Base-by-base conservation (phyloP, 805 yeast genomes). In the Candida sphagnicola region DNA sequence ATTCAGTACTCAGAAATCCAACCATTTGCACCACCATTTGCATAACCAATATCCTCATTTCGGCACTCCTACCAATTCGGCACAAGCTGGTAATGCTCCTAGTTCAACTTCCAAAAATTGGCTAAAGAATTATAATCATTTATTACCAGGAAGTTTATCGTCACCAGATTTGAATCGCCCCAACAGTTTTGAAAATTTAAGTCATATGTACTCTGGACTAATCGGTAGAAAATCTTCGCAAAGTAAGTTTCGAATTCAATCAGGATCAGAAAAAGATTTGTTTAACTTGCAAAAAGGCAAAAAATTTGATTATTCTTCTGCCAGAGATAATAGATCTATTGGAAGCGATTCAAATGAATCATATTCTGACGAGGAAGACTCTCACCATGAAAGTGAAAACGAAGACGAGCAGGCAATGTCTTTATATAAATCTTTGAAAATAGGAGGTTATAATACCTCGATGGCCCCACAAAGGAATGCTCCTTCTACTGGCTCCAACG, bases 381-480 rank as follows among this genome's bases (percentile, higher is more conserved):
- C 49, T 5, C 63, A 51, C 8, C 39, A 42, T 3, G 73, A 65
- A 32, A 63, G 69, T 44, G 74, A 70, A 42, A 59, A 59, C 40
- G 87, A 80, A 50, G 85, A 81, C 54, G 86, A 81, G 47, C 76
- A 78, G 10, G 82, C 80, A 0, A 79, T 81, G 85, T 78, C 85
- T 0, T 55, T 80, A 16, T 80, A 80, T 49, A 74, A 83, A 0
- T 74, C 82, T 0, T 54, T 80, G 51, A 64, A 65, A 31, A 66
- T 62, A 14, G 59, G 57, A 31, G 61, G 51, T 31, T 26, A 26
- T 13, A 26, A 26, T 26, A 46, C 48, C 8, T 43, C 47, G 5
- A 59, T 51, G 2, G 54, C 59, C 23, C 62, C 53, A 2, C 47
- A 56, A 12, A 31, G 51, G 2, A 42, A 50, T 24, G 42, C 54